A percentile compares a stretch with the other conserved stretches of the same genome.
Evolutionary conservation across 2,329 filamentous ascomycete genomes (phyloP).

Genomic region (Xylariomycetidae sp.): DNA sequence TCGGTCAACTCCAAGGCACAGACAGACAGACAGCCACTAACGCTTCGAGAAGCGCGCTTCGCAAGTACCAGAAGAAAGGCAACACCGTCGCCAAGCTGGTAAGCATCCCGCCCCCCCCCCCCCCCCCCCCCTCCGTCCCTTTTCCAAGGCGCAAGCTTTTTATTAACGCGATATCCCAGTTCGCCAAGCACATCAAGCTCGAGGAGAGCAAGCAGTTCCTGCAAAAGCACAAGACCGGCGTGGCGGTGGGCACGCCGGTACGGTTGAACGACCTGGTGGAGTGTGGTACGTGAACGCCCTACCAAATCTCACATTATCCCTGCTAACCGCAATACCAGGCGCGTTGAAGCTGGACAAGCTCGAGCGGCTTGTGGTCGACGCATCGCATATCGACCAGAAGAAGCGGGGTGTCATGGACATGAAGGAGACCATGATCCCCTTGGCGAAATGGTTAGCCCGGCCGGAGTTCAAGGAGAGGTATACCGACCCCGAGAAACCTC

Average conservation of each 20-base stretch:
- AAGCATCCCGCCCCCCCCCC: constrained; percentile 5
- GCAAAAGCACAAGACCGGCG: constrained; percentile 63
- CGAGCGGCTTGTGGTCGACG: constrained; percentile 79
- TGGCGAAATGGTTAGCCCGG: constrained; percentile 67
- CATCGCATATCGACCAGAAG: constrained; percentile 90
- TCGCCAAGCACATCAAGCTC: constrained; percentile 97
- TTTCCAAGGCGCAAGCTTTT: too few relatives aligned
- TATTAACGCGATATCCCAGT: constrained; percentile 34
- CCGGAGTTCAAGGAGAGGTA: constrained; percentile 68
- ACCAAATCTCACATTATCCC: not conserved
- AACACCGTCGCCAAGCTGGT: constrained; percentile 75
- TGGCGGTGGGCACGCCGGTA: constrained; percentile 85
- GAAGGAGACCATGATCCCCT: constrained; percentile 81
- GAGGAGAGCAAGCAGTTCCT: constrained; percentile 77
- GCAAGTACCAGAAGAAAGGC: constrained; percentile 74
- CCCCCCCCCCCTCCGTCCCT: too few relatives aligned
- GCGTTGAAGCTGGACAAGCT: constrained; percentile 65
- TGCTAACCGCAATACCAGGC: constrained; percentile 34
- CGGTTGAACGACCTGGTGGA: constrained; percentile 77
- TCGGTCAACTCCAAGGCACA: too few relatives aligned
- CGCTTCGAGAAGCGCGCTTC: constrained; percentile 49
- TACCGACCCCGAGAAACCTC: constrained; percentile 47
- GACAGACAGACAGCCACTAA: too few relatives aligned
- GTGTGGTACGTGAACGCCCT: constrained; percentile 60
- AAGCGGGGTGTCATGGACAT: constrained; percentile 92